phyloP scores from a whole-genome alignment of 257 asterid species.

The Rhazya stricta region DNA sequence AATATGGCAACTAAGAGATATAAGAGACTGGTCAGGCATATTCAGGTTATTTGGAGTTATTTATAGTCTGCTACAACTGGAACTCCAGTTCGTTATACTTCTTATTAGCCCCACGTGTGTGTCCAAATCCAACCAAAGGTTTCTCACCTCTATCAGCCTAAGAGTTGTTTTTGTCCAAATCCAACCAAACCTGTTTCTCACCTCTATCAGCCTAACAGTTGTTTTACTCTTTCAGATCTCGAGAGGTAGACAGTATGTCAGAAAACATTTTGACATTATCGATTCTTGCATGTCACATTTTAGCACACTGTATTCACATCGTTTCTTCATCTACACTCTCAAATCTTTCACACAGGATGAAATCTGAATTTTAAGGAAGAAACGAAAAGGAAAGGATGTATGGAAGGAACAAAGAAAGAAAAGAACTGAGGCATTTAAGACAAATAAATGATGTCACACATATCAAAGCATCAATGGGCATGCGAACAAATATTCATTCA shows the following conservation, averaged over 20 bases:
- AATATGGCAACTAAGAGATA: too few relatives aligned
- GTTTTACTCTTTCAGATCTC: background rate
- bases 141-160: background rate
- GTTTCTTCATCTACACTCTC: constrained; percentile 5
- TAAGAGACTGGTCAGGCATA: background rate
- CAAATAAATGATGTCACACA: background rate
- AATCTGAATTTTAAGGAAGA: background rate
- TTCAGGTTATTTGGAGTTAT: background rate
- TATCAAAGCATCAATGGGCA: constrained; percentile 1
- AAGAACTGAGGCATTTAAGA: background rate
- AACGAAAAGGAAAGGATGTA: background rate
- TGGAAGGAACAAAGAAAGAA: background rate
- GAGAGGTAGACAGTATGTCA: background rate
- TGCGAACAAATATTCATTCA: background rate
- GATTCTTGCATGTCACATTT: background rate
- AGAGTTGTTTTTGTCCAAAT: background rate
- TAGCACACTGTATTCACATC: background rate
- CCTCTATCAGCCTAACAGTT: background rate
- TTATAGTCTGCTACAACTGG: background rate
- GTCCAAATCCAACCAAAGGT: background rate
- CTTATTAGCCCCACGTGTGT: background rate
- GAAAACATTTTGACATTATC: background rate
- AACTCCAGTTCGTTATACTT: background rate
- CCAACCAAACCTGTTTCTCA: background rate
- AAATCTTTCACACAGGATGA: background rate